These are phyloP conservation scores for Trichoderma oligosporum DNA, from an alignment of 2,329 filamentous ascomycete species.

Conservation along the genomic window DNA sequence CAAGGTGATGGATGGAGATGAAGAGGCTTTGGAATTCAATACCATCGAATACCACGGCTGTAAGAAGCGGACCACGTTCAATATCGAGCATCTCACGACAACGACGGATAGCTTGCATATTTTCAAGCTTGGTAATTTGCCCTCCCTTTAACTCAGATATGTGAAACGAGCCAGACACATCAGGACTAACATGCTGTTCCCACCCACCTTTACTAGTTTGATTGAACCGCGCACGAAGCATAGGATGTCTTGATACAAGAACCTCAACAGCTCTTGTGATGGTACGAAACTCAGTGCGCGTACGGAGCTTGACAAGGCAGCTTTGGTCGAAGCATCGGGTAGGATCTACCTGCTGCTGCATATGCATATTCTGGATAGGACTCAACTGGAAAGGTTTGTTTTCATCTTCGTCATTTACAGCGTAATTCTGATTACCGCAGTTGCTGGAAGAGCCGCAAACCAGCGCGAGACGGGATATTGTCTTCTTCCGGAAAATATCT, in stretches of 20 bases:
- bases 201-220: not conserved
- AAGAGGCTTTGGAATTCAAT: not conserved
- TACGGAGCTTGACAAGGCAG: slow-evolving; percentile 8
- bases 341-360: not conserved
- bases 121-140: not conserved
- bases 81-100: not conserved
- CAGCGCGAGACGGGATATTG: slow-evolving; percentile 1
- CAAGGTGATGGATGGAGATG: slow-evolving; percentile 19
- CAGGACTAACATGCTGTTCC: not conserved
- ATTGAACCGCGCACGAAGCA: slow-evolving; percentile 4
- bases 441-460: not conserved
- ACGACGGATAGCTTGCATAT: not conserved
- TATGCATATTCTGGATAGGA: slow-evolving; percentile 11
- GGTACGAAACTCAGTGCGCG: not conserved
- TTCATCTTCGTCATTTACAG: too few relatives aligned
- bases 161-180: not conserved
- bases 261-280: not conserved
- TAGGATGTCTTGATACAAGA: not conserved
- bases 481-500: slow-evolving; percentile 16
- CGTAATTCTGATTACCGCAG: too few relatives aligned
- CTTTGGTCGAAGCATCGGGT: slow-evolving; percentile 6
- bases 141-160: not conserved
- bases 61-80: not conserved
- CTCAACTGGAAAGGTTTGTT: not conserved
- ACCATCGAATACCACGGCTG: not conserved